These are phyloP conservation scores for Mucor circinelloides DNA, from an alignment of 371 early-diverging fungal species.

Conservation along the genomic window DNA sequence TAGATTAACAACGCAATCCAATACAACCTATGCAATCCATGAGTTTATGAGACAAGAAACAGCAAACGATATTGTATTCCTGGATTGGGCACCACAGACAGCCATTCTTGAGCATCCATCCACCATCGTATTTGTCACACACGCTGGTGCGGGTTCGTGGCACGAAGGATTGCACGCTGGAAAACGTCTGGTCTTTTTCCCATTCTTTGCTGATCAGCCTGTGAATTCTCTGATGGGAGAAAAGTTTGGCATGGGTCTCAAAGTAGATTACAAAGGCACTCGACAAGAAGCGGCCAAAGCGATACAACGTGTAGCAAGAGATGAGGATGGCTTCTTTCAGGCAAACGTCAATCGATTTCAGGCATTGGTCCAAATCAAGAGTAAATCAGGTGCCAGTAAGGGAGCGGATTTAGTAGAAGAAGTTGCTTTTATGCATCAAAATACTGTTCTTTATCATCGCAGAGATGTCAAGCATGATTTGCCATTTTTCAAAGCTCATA, in stretches of 20 bases:
- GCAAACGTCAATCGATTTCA: conserved; percentile 15
- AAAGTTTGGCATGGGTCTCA: neutral
- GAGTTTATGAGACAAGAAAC: neutral
- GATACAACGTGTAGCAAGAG: neutral
- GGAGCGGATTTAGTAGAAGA: conserved; percentile 33
- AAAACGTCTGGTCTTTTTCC: conserved; percentile 31
- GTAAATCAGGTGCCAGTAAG: conserved; percentile 6
- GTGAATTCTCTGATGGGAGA: conserved; percentile 12
- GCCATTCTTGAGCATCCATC: conserved; percentile 42
- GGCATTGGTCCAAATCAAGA: conserved; percentile 18
- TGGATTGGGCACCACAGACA: conserved; percentile 41
- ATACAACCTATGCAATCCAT: neutral
- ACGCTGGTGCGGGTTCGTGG: conserved; percentile 40
- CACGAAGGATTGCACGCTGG: conserved; percentile 37
- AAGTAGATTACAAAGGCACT: neutral
- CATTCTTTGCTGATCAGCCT: conserved; percentile 48
- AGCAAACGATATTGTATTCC: neutral
- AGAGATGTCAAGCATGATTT: conserved; percentile 12
- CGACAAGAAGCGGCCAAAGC: neutral
- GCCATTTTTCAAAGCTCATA: conserved; percentile 29
- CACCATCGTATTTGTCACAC: conserved; percentile 32
- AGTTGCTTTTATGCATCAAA: conserved; percentile 10
- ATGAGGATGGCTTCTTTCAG: conserved; percentile 5
- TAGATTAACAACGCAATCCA: conserved; percentile 7
- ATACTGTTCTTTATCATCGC: conserved; percentile 21